Percentiles rank a stretch among this genome's conserved stretches.
Evolutionary conservation across 1,284 basidiomycete genomes (phyloP).

Genomic region (Cerrena zonata): DNA sequence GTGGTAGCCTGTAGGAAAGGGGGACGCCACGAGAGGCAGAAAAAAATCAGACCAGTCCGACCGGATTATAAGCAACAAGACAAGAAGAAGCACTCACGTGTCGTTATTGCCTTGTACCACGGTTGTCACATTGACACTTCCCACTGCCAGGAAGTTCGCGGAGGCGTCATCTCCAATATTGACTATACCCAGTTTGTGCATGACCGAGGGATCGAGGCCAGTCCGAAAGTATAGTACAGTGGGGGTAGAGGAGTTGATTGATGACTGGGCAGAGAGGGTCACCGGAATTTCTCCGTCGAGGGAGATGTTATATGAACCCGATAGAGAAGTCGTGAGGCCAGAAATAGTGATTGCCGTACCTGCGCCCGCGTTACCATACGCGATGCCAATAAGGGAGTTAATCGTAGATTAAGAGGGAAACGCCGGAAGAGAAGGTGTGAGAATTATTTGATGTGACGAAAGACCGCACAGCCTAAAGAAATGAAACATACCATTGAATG

Average conservation of each 20-base stretch:
- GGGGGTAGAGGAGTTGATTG: constrained; percentile 44
- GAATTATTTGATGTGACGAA: constrained; percentile 5
- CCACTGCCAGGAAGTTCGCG: constrained; percentile 37
- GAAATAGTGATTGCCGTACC: constrained; percentile 54
- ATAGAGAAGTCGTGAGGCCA: constrained; percentile 48
- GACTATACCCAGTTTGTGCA: constrained; percentile 47
- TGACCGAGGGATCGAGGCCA: constrained; percentile 44
- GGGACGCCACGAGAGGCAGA: constrained; percentile 10
- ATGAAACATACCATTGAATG: constrained; percentile 13
- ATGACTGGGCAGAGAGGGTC: constrained; percentile 42
- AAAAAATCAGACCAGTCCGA: constrained; percentile 3
- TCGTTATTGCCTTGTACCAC: constrained; percentile 23
- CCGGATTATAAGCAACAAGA: constrained; percentile 7
- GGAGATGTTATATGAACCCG: constrained; percentile 54
- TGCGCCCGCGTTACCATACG: constrained; percentile 19
- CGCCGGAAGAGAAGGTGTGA: constrained; percentile 12
- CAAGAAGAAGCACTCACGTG: constrained; percentile 29
- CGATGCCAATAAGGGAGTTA: constrained; percentile 10
- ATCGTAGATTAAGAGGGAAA: background rate
- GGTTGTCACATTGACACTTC: constrained; percentile 35
- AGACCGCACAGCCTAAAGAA: background rate
- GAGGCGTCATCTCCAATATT: constrained; percentile 38
- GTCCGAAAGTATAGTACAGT: constrained; percentile 57
- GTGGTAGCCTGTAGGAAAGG: constrained; percentile 20
- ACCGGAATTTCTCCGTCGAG: constrained; percentile 45